Conservation (phyloP, 192 early-diverging fungal genomes). For the Rhizoclosmatium globosum region DNA sequence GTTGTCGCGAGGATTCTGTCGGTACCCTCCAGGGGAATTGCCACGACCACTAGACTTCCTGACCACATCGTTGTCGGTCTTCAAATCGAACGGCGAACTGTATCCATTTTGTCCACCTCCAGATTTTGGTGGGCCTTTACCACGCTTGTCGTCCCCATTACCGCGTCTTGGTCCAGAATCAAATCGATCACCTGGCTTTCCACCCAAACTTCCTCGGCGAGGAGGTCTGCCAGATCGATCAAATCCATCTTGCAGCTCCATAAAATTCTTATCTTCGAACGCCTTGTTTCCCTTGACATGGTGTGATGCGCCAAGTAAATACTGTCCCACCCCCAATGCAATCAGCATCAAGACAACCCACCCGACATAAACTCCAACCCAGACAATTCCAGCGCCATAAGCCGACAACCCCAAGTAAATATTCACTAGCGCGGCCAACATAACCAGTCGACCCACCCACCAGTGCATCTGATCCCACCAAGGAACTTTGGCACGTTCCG, state of each 20-base stretch:
- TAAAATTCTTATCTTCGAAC: not conserved
- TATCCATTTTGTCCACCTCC: not conserved
- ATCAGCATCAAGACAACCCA: conserved; percentile 18
- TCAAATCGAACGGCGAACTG: not conserved
- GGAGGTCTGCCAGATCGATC: not conserved
- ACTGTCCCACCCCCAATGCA: conserved; percentile 9
- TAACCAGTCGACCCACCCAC: conserved; percentile 51
- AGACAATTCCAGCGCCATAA: conserved; percentile 3
- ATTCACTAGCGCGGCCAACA: conserved; percentile 46
- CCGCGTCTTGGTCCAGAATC: not conserved
- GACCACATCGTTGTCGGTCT: not conserved
- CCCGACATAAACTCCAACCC: conserved; percentile 2
- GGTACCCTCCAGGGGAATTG: not conserved
- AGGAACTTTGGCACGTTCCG: conserved; percentile 43
- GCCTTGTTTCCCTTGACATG: conserved; percentile 8
- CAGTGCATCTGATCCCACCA: conserved; percentile 59
- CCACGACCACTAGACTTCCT: not conserved
- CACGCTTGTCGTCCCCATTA: not conserved
- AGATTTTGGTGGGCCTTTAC: not conserved
- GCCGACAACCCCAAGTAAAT: conserved; percentile 42
- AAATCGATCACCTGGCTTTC: not conserved
- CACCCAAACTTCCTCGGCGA: not conserved
- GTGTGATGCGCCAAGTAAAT: conserved; percentile 2
- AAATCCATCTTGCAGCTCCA: not conserved
- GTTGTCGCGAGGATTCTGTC: not conserved